Conservation (phyloP, 139 green algal species). For the Haematococcus sp. region DNA sequence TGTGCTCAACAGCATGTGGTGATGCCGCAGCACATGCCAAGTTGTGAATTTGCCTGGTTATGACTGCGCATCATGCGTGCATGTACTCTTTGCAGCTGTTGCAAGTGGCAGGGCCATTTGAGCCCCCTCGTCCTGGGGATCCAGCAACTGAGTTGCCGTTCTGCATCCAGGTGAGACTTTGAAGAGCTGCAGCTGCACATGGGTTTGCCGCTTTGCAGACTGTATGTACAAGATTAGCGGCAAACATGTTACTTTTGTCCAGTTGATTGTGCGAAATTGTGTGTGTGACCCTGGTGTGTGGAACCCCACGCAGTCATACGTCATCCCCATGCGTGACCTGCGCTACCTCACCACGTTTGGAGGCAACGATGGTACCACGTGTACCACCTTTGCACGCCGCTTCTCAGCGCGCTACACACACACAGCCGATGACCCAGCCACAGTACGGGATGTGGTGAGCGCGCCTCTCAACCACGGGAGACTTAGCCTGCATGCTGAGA, state of each 20-base stretch:
- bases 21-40: too few species aligned
- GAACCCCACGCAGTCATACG: constrained; percentile 20
- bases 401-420: constrained; percentile 33
- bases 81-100: constrained; percentile 4
- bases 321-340: constrained; percentile 18
- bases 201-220: too few species aligned
- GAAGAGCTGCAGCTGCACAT: too few species aligned
- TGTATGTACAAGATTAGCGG: too few species aligned
- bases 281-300: too few species aligned
- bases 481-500: too few species aligned
- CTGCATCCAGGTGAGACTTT: constrained; percentile 7
- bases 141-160: neutral
- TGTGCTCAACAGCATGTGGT: neutral
- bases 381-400: constrained; percentile 12
- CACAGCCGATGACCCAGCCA: constrained; percentile 9
- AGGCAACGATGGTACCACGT: constrained; percentile 16
- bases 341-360: constrained; percentile 31
- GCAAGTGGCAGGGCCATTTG: neutral
- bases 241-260: too few species aligned
- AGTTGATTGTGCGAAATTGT: too few species aligned
- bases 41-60: neutral
- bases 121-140: neutral
- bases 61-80: too few species aligned
- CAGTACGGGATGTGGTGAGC: neutral
- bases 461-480: too few species aligned